A percentile compares a stretch with the other conserved stretches of the same genome.
phyloP scores from a whole-genome alignment of 2,329 filamentous ascomycete species.

The Podosphaera leucotricha region DNA sequence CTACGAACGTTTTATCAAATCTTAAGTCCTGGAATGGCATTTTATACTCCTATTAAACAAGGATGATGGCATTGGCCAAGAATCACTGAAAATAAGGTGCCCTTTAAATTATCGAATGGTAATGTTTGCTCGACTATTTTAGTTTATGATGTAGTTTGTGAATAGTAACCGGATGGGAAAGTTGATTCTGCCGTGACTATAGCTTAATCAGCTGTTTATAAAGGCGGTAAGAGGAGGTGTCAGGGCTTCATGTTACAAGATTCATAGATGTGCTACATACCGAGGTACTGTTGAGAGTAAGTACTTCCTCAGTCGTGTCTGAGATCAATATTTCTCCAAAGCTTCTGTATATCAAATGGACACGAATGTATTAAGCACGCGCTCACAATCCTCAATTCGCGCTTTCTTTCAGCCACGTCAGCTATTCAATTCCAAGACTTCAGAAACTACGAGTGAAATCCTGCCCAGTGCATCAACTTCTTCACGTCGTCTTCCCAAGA shows the following conservation, averaged over 20 bases:
- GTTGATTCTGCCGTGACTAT: not conserved
- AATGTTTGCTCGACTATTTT: not conserved
- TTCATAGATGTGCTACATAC: too few relatives aligned
- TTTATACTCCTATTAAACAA: not conserved
- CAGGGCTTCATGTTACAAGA: too few relatives aligned
- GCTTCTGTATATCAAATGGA: not conserved
- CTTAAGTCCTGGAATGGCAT: not conserved
- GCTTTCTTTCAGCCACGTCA: slow-evolving; percentile 34
- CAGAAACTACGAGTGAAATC: slow-evolving; percentile 19
- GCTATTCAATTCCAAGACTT: slow-evolving; percentile 9
- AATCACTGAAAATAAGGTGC: not conserved
- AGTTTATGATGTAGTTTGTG: not conserved
- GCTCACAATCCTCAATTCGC: slow-evolving; percentile 30
- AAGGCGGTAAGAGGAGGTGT: not conserved
- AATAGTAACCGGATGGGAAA: too few relatives aligned
- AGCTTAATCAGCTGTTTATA: not conserved
- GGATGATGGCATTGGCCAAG: not conserved
- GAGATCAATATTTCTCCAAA: not conserved
- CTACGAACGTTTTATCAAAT: not conserved
- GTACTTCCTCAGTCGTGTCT: too few relatives aligned
- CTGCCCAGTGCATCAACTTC: not conserved
- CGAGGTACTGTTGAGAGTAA: too few relatives aligned
- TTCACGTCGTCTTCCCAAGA: slow-evolving; percentile 13
- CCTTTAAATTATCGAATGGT: not conserved
- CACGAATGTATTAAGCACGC: not conserved